These are phyloP conservation scores for Diaporthe nobilis DNA, from an alignment of 2,329 filamentous ascomycete species.

Conservation along the genomic window DNA sequence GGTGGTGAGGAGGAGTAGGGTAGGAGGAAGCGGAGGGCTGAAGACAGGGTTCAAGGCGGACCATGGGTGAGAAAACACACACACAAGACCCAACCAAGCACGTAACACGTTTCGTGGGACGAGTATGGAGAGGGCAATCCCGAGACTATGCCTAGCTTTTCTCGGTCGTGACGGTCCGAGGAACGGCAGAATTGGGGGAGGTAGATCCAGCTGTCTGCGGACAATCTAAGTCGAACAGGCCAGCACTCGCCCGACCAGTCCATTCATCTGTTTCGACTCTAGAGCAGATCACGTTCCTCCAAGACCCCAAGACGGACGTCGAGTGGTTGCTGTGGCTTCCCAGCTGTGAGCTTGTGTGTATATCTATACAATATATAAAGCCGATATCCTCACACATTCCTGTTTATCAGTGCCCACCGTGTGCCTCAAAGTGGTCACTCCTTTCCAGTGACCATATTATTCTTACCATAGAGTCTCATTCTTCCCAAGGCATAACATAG, in stretches of 20 bases:
- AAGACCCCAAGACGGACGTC: background rate
- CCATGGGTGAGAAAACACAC: slow-evolving; percentile 8
- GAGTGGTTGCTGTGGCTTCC: background rate
- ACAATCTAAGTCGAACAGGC: slow-evolving; percentile 45
- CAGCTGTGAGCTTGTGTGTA: background rate
- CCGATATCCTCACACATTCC: background rate
- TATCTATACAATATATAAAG: slow-evolving; percentile 12
- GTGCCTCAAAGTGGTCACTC: background rate
- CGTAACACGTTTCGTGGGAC: slow-evolving; percentile 24
- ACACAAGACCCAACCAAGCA: slow-evolving; percentile 19
- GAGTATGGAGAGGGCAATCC: slow-evolving; percentile 8
- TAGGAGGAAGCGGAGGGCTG: background rate
- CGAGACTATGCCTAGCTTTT: slow-evolving; percentile 52
- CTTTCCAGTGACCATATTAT: background rate
- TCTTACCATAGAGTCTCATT: background rate
- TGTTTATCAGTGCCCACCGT: background rate
- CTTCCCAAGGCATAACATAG: background rate
- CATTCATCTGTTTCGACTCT: slow-evolving; percentile 13
- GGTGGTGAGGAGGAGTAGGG: background rate
- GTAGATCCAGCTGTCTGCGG: slow-evolving; percentile 28
- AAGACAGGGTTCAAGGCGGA: background rate
- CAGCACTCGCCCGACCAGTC: slow-evolving; percentile 15
- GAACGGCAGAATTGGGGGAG: slow-evolving; percentile 57
- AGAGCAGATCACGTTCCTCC: slow-evolving; percentile 1
- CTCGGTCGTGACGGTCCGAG: slow-evolving; percentile 69